phyloP scores from a whole-genome alignment of 2,329 filamentous ascomycete species.

The Aspergillus clavatus region DNA sequence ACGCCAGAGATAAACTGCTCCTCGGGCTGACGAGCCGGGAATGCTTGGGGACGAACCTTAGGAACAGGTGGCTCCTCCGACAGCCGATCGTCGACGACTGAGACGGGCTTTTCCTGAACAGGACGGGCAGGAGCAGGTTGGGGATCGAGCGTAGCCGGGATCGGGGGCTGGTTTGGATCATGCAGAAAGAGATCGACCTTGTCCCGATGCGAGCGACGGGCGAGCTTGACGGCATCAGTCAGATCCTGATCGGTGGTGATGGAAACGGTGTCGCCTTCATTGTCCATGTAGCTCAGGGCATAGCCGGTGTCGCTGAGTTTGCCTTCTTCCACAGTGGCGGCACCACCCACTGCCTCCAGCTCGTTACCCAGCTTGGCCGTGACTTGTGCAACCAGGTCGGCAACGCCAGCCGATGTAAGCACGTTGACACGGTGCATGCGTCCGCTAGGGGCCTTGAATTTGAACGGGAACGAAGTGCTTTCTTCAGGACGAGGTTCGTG shows the following conservation, averaged over 20 bases:
- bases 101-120: conserved; percentile 42
- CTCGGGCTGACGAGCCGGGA: conserved; percentile 50
- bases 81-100: conserved; percentile 50
- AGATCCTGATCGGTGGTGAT: conserved; percentile 95
- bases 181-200: conserved; percentile 98
- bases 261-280: conserved; percentile 93
- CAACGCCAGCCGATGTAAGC: conserved; percentile 71
- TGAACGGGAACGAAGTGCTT: conserved; percentile 88
- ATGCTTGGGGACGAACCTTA: conserved; percentile 41
- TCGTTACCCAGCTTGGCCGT: conserved; percentile 80
- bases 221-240: conserved; percentile 79
- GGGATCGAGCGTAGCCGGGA: conserved; percentile 59
- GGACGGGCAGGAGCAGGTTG: conserved; percentile 49
- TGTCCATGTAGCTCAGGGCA: conserved; percentile 91
- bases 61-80: conserved; percentile 40
- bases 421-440: conserved; percentile 91
- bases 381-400: conserved; percentile 71
- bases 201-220: conserved; percentile 70
- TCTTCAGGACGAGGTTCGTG: conserved; percentile 55
- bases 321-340: conserved; percentile 72
- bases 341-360: conserved; percentile 75
- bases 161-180: conserved; percentile 81
- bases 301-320: conserved; percentile 73
- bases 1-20: conserved; percentile 85
- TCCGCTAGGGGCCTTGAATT: conserved; percentile 95